phyloP scores from a whole-genome alignment of 805 yeast species.

The Diddensiella caesifluorescens region DNA sequence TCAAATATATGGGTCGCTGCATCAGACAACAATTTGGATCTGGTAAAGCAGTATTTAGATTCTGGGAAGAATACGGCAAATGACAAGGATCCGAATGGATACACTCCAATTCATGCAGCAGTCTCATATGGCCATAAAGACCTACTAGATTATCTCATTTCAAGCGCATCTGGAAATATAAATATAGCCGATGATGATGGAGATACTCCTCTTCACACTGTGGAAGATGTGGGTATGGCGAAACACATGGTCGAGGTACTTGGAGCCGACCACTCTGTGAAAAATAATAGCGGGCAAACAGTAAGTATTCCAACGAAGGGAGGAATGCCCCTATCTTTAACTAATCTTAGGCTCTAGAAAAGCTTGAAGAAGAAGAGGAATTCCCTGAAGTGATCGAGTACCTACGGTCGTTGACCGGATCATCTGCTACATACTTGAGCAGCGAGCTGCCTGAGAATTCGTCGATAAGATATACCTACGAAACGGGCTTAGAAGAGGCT shows the following conservation, averaged over 20 bases:
- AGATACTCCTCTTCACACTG: slow-evolving; percentile 91
- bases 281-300: slow-evolving; percentile 71
- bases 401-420: slow-evolving; percentile 39
- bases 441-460: slow-evolving; percentile 23
- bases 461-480: slow-evolving; percentile 24
- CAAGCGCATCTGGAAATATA: slow-evolving; percentile 62
- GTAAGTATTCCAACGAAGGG: not conserved
- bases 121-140: slow-evolving; percentile 84
- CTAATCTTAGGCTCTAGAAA: slow-evolving; percentile 45
- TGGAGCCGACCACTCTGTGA: slow-evolving; percentile 57
- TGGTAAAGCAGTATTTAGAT: slow-evolving; percentile 53
- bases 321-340: slow-evolving; percentile 9
- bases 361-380: slow-evolving; percentile 79
- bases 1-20: slow-evolving; percentile 92
- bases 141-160: slow-evolving; percentile 52
- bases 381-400: slow-evolving; percentile 71
- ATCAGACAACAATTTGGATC: slow-evolving; percentile 65
- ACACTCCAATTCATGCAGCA: slow-evolving; percentile 97
- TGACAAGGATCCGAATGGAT: slow-evolving; percentile 85
- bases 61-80: slow-evolving; percentile 56
- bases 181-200: slow-evolving; percentile 85
- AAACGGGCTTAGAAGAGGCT: slow-evolving; percentile 36
- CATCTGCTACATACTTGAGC: not conserved
- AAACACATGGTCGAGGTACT: slow-evolving; percentile 58
- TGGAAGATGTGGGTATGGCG: slow-evolving; percentile 66